Base-by-base conservation (phyloP, 257 asterid species). In the Paraleonurus japonicus region DNA sequence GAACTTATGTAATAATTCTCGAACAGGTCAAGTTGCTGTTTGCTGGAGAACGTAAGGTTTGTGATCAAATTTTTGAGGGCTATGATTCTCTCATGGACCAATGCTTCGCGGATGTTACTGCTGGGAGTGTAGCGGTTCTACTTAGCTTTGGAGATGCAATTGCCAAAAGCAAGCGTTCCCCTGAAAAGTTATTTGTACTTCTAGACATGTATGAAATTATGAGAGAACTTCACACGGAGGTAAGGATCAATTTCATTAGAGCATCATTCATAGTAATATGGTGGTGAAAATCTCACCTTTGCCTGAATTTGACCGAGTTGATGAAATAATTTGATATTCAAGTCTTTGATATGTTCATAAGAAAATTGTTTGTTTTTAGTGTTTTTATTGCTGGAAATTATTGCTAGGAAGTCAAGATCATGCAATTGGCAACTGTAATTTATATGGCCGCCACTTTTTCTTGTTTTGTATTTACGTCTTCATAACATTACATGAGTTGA, bases 91-190 rank as follows among this genome's bases (percentile, higher is more conserved):
- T 95, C 82, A 82, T 81, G 89, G 92, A 92, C 83, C 97, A 95
- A 73, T 85, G 98, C 81, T 95, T 92, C 81, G 97, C 96, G 53
- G 96, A 89, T 20, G 99, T 95, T 76, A 89, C 97, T 67, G 75
- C 84, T 37, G 95, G 97, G 57, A 95, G 98, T 82, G 98, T 95
- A 37, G 92, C 96, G 3, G 87, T 88, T 75, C 82, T 95, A 73
- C 99, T 92, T 68, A 90, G 98, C 89, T 92, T 95, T 87, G 99
- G 99, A 78, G 97, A 92, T 82, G 97, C 98, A 15, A 95, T 95
- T 82, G 98, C 98, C 75, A 88, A 82, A 85, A 92, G 99, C 93
- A 95, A 95, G 83, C 84, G 99, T 81, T 95, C 99, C 28, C 99
- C 98, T 48, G 99, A 95, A 82, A 95, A 95, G 81, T 80, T 95